Evolutionary conservation across 2,329 filamentous ascomycete genomes (phyloP), one percentile per base, ranked within the genome.

Genomic region (Phialocephala subalpina): DNA sequence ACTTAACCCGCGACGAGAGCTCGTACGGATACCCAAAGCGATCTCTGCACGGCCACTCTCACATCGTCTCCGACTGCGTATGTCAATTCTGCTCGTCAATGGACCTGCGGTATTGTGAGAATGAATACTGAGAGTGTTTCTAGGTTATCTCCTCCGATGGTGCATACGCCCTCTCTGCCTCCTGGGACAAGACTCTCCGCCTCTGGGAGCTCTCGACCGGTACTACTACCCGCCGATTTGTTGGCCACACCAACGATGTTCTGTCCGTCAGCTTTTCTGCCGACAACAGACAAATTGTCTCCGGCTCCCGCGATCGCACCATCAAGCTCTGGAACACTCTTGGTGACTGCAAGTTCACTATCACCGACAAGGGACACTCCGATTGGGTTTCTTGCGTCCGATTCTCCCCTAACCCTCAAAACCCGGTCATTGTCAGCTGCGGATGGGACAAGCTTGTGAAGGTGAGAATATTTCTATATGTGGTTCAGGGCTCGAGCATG

Each of bases 321-420:
- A 98, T 99, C 90, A 99, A 98, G 93, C 91, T 99, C 79, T 99
- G 96, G 96, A 99, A 99, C 90, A 99, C 96, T 78, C 93, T 99
- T 75, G 96, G 96, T 85, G 96, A 99, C 90, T 99, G 96, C 94
- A 99, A 99, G 90, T 99, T 90, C 91, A 99, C 95, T 87, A 98
- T 99, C 88, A 97, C 93, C 85, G 96, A 99, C 82, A 99, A 99
- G 92, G 96, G 96, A 82, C 96, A 99, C 90, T 93, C 93, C 84
- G 96, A 99, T 85, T 99, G 96, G 96, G 96, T 97, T 77, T 97
- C 95, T 72, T 98, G 95, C 88, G 96, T 99, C 77, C 92, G 96
- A 84, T 99, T 99, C 92, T 97, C 92, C 86, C 96, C 96, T 81
- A 99, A 99, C 90, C 96, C 96, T 80, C 95, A 98, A 89, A 99